These are phyloP conservation scores for Clonostachys rhizophaga DNA, from an alignment of 2,329 filamentous ascomycete species.

Conservation along the genomic window DNA sequence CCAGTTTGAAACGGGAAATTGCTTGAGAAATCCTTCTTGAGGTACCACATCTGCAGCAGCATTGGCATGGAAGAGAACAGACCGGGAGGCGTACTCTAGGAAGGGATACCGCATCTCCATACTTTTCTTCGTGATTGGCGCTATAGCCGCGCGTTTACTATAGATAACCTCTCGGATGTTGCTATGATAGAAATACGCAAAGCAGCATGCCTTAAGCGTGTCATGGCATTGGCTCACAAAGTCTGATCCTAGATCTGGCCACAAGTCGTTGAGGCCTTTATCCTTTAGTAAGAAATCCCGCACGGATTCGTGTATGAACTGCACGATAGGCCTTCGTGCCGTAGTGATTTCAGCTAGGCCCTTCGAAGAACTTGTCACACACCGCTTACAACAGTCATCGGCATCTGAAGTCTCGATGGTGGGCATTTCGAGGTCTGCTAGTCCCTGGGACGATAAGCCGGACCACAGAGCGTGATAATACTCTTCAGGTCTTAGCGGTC, in stretches of 20 bases:
- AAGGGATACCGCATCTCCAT: no score
- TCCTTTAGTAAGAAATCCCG: slow-evolving; percentile 37
- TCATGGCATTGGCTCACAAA: slow-evolving; percentile 31
- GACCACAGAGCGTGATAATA: slow-evolving; percentile 24
- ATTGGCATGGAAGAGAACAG: no score
- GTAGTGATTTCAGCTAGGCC: slow-evolving; percentile 40
- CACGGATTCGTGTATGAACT: slow-evolving; percentile 51
- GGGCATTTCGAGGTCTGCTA: slow-evolving; percentile 14
- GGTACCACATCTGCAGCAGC: no score
- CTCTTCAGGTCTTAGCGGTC: slow-evolving; percentile 34
- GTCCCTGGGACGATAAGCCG: neutral
- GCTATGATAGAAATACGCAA: no score
- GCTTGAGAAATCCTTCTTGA: no score
- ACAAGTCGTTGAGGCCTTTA: slow-evolving; percentile 17
- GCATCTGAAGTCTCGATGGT: neutral
- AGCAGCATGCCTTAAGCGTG: slow-evolving; percentile 30
- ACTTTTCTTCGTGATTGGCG: no score
- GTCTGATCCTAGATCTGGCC: slow-evolving; percentile 17
- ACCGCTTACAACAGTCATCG: slow-evolving; percentile 8
- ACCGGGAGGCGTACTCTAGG: no score
- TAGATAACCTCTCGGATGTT: no score
- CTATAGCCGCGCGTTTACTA: no score
- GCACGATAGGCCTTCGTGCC: slow-evolving; percentile 30
- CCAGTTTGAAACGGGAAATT: no score
- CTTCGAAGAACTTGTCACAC: slow-evolving; percentile 38